Evolutionary conservation across 179 eudicot genomes (phyloP).

Genomic region (Amaranthus tricolor): DNA sequence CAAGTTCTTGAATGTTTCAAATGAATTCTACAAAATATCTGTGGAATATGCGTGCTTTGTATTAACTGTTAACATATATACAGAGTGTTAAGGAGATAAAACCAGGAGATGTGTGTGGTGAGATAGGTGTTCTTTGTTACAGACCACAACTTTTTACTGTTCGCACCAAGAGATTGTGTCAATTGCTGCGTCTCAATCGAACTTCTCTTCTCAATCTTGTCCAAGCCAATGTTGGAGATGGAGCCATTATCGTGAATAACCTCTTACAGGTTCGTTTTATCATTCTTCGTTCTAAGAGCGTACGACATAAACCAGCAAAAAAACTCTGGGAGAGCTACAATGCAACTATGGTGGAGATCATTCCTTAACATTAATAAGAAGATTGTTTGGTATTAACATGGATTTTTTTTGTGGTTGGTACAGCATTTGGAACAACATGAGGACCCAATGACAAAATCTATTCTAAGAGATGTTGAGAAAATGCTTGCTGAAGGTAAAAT

Average conservation of each 20-base stretch:
- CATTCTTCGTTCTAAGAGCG: too few relatives aligned
- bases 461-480: conserved; percentile 52
- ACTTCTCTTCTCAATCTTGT: conserved; percentile 63
- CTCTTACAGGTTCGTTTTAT: conserved; percentile 58
- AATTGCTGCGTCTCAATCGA: conserved; percentile 69
- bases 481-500: conserved; percentile 71
- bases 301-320: too few relatives aligned
- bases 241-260: conserved; percentile 77
- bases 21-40: background rate
- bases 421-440: conserved; percentile 55
- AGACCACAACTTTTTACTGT: conserved; percentile 78
- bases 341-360: too few relatives aligned
- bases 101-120: conserved; percentile 67
- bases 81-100: conserved; percentile 62
- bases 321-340: too few relatives aligned
- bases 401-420: conserved; percentile 12
- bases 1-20: conserved; percentile 26
- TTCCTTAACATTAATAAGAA: background rate
- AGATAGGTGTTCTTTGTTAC: conserved; percentile 82
- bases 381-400: background rate
- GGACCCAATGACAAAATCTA: conserved; percentile 48
- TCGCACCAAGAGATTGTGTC: conserved; percentile 71
- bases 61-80: background rate
- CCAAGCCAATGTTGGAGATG: conserved; percentile 84
- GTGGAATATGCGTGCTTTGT: background rate